These are phyloP conservation scores for Durio zibethinus DNA, from an alignment of 345 rosid species.

Conservation along the genomic window DNA sequence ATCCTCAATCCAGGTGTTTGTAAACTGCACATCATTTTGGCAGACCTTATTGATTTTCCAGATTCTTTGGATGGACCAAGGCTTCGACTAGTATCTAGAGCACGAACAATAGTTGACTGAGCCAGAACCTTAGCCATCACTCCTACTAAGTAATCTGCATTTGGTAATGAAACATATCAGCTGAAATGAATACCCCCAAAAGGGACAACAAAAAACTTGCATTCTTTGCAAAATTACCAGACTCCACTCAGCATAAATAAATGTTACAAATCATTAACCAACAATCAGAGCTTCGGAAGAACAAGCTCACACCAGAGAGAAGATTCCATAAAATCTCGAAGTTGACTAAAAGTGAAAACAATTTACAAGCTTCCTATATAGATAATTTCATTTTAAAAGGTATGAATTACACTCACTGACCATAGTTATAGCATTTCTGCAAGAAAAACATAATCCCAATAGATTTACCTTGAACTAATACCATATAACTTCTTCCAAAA, in stretches of 20 bases:
- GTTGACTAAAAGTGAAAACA: neutral
- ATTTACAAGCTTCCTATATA: neutral
- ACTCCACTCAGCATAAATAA: neutral
- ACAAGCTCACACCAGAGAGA: neutral
- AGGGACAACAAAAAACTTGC: neutral
- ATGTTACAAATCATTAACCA: neutral
- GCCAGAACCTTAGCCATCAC: conserved; percentile 71
- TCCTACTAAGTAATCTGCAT: conserved; percentile 41
- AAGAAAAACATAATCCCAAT: neutral
- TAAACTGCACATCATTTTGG: conserved; percentile 43
- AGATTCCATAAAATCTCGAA: neutral
- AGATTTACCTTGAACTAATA: neutral
- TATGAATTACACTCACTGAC: neutral
- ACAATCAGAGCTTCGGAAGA: neutral
- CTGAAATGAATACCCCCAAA: neutral
- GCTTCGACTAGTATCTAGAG: conserved; percentile 37
- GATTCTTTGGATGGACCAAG: conserved; percentile 41
- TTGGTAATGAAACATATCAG: conserved; percentile 13
- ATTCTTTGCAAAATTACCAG: neutral
- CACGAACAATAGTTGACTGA: conserved; percentile 43
- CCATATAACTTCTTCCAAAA: neutral
- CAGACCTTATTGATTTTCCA: conserved; percentile 40
- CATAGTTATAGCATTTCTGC: neutral
- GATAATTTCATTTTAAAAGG: neutral
- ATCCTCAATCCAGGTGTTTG: conserved; percentile 41